Conservation (phyloP, 768 basidiomycete species). For the Trametes sanguinea region DNA sequence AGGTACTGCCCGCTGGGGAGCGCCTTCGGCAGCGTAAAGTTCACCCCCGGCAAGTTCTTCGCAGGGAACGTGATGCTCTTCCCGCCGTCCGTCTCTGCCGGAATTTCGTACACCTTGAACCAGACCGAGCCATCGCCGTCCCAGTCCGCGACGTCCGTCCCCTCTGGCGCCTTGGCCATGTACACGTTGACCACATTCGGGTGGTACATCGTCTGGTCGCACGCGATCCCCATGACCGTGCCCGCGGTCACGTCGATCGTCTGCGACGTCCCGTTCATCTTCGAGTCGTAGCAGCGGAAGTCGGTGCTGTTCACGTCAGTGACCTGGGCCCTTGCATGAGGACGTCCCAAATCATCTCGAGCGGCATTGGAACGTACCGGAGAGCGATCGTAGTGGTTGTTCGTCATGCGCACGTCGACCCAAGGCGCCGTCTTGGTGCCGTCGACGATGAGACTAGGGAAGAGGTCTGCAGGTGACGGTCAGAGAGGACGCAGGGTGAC, state of each 20-base stretch:
- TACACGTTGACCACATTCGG: slow-evolving; percentile 35
- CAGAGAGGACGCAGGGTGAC: not conserved
- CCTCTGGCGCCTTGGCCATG: slow-evolving; percentile 32
- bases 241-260: slow-evolving; percentile 34
- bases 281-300: slow-evolving; percentile 36
- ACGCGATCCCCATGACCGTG: slow-evolving; percentile 32
- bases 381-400: slow-evolving; percentile 31
- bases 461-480: slow-evolving; percentile 27
- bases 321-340: slow-evolving; percentile 22
- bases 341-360: not conserved
- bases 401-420: slow-evolving; percentile 34
- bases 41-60: slow-evolving; percentile 27
- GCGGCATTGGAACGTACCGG: slow-evolving; percentile 26
- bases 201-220: slow-evolving; percentile 31
- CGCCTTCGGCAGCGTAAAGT: slow-evolving; percentile 34
- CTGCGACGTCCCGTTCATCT: slow-evolving; percentile 27
- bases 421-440: slow-evolving; percentile 28
- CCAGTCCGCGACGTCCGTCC: slow-evolving; percentile 36
- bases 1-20: slow-evolving; percentile 39
- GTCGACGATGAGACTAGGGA: slow-evolving; percentile 32
- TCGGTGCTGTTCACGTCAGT: slow-evolving; percentile 31
- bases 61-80: slow-evolving; percentile 9
- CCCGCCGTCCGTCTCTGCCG: slow-evolving; percentile 28
- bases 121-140: slow-evolving; percentile 41
- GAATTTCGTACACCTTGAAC: slow-evolving; percentile 47